These are phyloP conservation scores for Tephrocybe sp. DNA, from an alignment of 768 basidiomycete species.

Conservation along the genomic window DNA sequence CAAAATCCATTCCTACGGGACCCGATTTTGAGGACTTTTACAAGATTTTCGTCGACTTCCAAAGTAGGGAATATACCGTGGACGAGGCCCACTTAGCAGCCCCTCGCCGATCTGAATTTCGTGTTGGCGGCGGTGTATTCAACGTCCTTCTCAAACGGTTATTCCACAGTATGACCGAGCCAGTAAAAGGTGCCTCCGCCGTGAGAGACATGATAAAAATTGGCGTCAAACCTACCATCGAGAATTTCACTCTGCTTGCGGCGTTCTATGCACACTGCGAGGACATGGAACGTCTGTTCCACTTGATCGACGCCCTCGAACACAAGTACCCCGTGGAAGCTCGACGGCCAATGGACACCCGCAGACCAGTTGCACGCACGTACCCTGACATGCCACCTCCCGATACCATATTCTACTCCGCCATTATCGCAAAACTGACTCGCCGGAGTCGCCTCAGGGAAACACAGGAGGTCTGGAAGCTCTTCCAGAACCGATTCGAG, in stretches of 20 bases:
- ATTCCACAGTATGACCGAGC: slow-evolving; percentile 24
- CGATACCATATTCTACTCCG: slow-evolving; percentile 34
- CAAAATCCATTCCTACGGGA: slow-evolving; percentile 19
- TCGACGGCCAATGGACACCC: slow-evolving; percentile 1
- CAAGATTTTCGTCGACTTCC: slow-evolving; percentile 27
- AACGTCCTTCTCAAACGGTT: slow-evolving; percentile 50
- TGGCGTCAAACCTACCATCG: slow-evolving; percentile 41
- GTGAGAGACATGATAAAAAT: slow-evolving; percentile 51
- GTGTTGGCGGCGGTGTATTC: slow-evolving; percentile 36
- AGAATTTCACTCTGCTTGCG: slow-evolving; percentile 51
- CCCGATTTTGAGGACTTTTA: slow-evolving; percentile 38
- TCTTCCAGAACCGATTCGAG: slow-evolving; percentile 15
- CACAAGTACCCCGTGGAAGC: slow-evolving; percentile 6
- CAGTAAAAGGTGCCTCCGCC: slow-evolving; percentile 34
- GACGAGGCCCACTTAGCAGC: slow-evolving; percentile 1
- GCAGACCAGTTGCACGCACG: neutral
- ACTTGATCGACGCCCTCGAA: slow-evolving; percentile 44
- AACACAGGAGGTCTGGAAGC: slow-evolving; percentile 28
- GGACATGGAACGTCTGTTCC: slow-evolving; percentile 31
- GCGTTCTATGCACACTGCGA: slow-evolving; percentile 42
- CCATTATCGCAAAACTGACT: slow-evolving; percentile 37
- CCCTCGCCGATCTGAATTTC: slow-evolving; percentile 27
- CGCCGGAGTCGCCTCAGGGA: slow-evolving; percentile 23
- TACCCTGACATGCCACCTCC: slow-evolving; percentile 20
- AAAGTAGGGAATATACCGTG: neutral